These are phyloP conservation scores for Glaciozyma antarctica DNA, from an alignment of 768 basidiomycete species.

Conservation along the genomic window DNA sequence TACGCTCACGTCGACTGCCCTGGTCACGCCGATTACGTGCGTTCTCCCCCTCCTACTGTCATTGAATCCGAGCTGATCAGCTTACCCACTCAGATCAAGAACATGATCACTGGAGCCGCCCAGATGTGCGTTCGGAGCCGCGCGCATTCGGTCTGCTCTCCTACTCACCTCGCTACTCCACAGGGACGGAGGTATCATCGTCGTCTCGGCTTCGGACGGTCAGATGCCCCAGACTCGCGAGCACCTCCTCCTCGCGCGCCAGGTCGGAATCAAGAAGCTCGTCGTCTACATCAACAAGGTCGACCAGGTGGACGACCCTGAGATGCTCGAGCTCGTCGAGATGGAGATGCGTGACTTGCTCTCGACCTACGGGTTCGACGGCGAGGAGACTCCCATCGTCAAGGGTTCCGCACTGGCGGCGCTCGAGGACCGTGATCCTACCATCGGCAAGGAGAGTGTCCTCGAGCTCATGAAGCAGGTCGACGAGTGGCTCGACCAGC, in stretches of 20 bases:
- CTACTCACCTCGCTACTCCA: slow-evolving; percentile 4
- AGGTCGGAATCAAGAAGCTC: slow-evolving; percentile 93
- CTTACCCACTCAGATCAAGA: slow-evolving; percentile 22
- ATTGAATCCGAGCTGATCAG: background rate
- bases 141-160: background rate
- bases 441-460: slow-evolving; percentile 68
- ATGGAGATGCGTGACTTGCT: slow-evolving; percentile 99
- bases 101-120: slow-evolving; percentile 40
- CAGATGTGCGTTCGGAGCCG: slow-evolving; percentile 34
- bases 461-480: slow-evolving; percentile 72
- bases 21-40: slow-evolving; percentile 22
- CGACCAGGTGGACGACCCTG: slow-evolving; percentile 87
- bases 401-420: slow-evolving; percentile 96
- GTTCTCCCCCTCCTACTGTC: background rate
- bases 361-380: slow-evolving; percentile 84
- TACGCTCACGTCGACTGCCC: slow-evolving; percentile 28
- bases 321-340: slow-evolving; percentile 98
- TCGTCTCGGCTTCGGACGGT: slow-evolving; percentile 94
- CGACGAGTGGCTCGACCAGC: slow-evolving; percentile 90
- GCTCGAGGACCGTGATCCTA: slow-evolving; percentile 70
- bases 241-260: slow-evolving; percentile 91
- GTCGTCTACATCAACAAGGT: slow-evolving; percentile 99
- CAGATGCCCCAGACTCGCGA: slow-evolving; percentile 99
- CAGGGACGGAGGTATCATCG: slow-evolving; percentile 50
- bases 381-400: slow-evolving; percentile 93